Evolutionary conservation across 768 basidiomycete species (phyloP).

Genomic region (Grammothele lineata): DNA sequence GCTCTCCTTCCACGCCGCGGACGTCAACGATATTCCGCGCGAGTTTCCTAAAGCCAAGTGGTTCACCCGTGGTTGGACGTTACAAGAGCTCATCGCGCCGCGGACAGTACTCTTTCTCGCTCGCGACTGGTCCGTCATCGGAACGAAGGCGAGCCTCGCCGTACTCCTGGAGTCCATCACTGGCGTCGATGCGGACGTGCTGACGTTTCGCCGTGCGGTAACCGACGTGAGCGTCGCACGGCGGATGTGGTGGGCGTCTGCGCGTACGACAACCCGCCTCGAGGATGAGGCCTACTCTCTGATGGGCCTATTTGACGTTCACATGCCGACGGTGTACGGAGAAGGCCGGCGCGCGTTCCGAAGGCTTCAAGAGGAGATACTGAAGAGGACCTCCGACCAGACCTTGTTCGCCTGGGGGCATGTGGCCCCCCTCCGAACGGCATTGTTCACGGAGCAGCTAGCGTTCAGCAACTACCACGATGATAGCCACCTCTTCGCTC

Average conservation of each 20-base stretch:
- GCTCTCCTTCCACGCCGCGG: neutral
- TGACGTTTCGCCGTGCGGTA: slow-evolving; percentile 8
- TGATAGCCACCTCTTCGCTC: slow-evolving; percentile 11
- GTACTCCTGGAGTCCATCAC: slow-evolving; percentile 6
- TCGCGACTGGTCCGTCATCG: slow-evolving; percentile 7
- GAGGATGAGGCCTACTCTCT: slow-evolving; percentile 15
- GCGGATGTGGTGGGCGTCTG: slow-evolving; percentile 15
- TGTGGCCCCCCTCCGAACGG: slow-evolving; percentile 2
- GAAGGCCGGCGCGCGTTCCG: slow-evolving; percentile 10
- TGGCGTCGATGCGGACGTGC: slow-evolving; percentile 11
- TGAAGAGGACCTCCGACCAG: slow-evolving; percentile 12
- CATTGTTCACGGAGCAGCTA: slow-evolving; percentile 6
- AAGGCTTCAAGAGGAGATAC: slow-evolving; percentile 13
- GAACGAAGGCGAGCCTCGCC: slow-evolving; percentile 10
- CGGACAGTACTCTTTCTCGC: slow-evolving; percentile 7
- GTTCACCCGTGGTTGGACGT: slow-evolving; percentile 14
- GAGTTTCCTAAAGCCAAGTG: slow-evolving; percentile 3
- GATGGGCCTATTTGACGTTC: slow-evolving; percentile 14
- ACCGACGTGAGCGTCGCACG: slow-evolving; percentile 14
- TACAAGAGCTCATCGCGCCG: slow-evolving; percentile 13
- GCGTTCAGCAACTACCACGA: slow-evolving; percentile 6
- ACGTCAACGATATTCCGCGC: too few species aligned
- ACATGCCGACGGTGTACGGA: slow-evolving; percentile 11
- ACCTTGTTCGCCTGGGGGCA: slow-evolving; percentile 12
- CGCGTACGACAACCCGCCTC: slow-evolving; percentile 6